Conservation (phyloP, 176 grass and related monocot species). For the Zea mays region DNA sequence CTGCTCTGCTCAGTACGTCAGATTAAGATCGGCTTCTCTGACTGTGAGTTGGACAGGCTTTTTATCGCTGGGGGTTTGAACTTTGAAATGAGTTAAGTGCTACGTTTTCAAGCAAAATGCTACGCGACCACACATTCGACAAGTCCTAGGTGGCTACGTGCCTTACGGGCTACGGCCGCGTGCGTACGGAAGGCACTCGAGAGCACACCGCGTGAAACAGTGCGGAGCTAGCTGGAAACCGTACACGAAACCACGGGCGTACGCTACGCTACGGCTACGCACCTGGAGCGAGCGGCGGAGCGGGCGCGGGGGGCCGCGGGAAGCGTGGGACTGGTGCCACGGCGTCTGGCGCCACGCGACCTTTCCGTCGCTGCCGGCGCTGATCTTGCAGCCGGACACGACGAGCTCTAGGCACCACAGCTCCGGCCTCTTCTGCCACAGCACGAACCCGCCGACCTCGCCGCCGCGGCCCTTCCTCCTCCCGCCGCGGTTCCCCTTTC, state of each 20-base stretch:
- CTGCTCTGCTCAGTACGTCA: neutral
- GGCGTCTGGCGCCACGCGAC: constrained; percentile 96
- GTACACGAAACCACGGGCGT: constrained; percentile 8
- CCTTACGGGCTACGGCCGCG: neutral
- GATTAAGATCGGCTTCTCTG: neutral
- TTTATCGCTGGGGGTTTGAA: neutral
- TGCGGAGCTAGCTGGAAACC: neutral
- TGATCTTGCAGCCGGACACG: constrained; percentile 98
- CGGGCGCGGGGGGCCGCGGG: constrained; percentile 82
- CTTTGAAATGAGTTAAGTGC: neutral
- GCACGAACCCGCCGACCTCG: constrained; percentile 98
- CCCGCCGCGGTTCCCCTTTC: constrained; percentile 31
- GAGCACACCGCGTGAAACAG: neutral
- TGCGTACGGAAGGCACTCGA: neutral
- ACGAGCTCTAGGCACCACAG: constrained; percentile 97
- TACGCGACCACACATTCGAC: neutral
- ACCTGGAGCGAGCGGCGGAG: constrained; percentile 97
- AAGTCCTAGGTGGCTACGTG: neutral
- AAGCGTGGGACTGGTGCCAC: constrained; percentile 97
- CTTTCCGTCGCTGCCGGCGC: constrained; percentile 94
- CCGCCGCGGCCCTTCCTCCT: constrained; percentile 42
- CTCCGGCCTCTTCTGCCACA: constrained; percentile 98
- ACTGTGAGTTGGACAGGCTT: neutral
- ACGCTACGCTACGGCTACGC: neutral
- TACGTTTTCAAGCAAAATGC: neutral